Conservation (phyloP, 2,329 filamentous ascomycete genomes). For the Ploettnerulaceae sp. region DNA sequence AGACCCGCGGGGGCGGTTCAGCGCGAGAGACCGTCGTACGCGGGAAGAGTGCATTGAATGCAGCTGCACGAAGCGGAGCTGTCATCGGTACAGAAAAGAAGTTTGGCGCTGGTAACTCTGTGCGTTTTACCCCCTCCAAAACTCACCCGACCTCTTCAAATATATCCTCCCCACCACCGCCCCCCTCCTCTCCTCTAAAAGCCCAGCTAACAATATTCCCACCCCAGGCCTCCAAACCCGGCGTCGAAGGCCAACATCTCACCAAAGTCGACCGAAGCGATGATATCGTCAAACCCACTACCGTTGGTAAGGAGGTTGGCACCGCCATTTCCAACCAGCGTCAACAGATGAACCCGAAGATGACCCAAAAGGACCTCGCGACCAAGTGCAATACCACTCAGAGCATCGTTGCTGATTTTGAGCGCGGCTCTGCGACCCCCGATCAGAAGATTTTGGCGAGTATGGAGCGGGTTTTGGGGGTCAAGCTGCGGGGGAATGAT, state of each 20-base stretch:
- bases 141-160: neutral
- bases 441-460: slow-evolving; percentile 76
- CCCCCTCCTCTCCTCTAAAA: slow-evolving; percentile 3
- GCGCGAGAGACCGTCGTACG: slow-evolving; percentile 84
- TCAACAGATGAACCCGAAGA: slow-evolving; percentile 80
- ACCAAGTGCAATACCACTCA: slow-evolving; percentile 86
- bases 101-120: slow-evolving; percentile 68
- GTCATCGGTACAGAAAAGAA: slow-evolving; percentile 92
- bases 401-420: slow-evolving; percentile 75
- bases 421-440: slow-evolving; percentile 70
- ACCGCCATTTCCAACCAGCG: slow-evolving; percentile 78
- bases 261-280: slow-evolving; percentile 97
- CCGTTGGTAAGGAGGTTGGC: slow-evolving; percentile 74
- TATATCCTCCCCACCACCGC: neutral
- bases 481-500: slow-evolving; percentile 80
- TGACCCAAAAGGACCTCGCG: slow-evolving; percentile 87
- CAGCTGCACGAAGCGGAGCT: slow-evolving; percentile 74
- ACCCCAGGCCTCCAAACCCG: slow-evolving; percentile 47
- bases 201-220: no score
- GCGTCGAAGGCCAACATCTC: slow-evolving; percentile 81
- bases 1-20: slow-evolving; percentile 60
- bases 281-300: slow-evolving; percentile 97
- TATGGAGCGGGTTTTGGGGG: slow-evolving; percentile 81
- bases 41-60: slow-evolving; percentile 79
- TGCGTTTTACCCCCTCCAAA: slow-evolving; percentile 23